Evolutionary conservation across 1,284 basidiomycete species (phyloP), one percentile per base, ranked within the genome.

Genomic region (Wolfiporia cocos): DNA sequence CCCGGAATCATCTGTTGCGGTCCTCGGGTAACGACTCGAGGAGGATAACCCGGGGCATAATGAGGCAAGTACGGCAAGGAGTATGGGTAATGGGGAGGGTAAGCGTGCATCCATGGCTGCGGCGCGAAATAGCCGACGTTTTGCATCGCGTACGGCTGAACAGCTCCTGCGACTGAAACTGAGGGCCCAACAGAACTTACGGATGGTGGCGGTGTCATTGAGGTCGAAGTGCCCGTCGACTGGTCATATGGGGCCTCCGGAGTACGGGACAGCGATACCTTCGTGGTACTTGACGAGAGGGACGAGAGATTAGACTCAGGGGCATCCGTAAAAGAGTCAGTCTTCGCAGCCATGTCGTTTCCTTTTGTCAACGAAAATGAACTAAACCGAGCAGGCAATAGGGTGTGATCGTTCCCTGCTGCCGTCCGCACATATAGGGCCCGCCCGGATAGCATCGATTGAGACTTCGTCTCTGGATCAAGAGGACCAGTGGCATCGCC

Each of bases 71-170:
- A n/a, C n/a, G n/a, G n/a, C n/a, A 76, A 51, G 17, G 70, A 70
- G 49, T 76, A 81, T 14, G 67, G 68, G 50, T 74, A 66, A 19
- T 67, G 70, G 12, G 67, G 67, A n/a, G 68, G 58, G 52, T 71
- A 80, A 10, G 71, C 65, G 28, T 71, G 70, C 31, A 76, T 58
- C 80, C 80, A 84, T 22, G 72, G 68, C 22, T 69, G 64, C 29
- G 65, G 62, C 37, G 67, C 62, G 52, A 71, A 77, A 52, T 73
- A 80, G n/a, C 68, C 67, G 24, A 70, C 57, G 28, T 64, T 58
- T 9, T 67, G 61, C 31, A 67, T 49, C 2, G 67, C 47, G 50
- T 71, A 73, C 3, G 65, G 58, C 30, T 65, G 65, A 2, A 61
- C 50, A 0, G 66, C 51, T 10, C 54, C 46, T 23, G 66, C 48